Evolutionary conservation across 768 basidiomycete genomes (phyloP).

Genomic region (Psilocybe cyanescens): DNA sequence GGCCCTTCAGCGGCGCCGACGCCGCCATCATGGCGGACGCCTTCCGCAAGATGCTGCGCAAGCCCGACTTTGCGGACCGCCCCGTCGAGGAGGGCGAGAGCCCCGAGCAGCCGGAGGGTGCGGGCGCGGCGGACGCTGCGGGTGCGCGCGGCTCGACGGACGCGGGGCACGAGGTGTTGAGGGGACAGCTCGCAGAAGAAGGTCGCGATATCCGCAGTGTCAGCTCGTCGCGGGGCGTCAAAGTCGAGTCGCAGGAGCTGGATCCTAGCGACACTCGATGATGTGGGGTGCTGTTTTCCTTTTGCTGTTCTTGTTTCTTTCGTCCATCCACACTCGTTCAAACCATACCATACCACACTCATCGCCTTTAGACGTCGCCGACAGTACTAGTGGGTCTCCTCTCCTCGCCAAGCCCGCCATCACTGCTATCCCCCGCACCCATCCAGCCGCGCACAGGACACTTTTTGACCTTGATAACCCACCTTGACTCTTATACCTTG

Average conservation of each 20-base stretch:
- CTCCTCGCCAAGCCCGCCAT: not conserved
- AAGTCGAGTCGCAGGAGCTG: conserved; percentile 49
- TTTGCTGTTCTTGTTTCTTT: conserved; percentile 5
- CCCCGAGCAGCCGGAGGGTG: conserved; percentile 32
- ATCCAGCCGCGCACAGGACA: conserved; percentile 4
- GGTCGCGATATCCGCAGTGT: conserved; percentile 90
- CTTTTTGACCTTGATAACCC: conserved; percentile 7
- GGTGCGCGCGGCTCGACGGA: conserved; percentile 6
- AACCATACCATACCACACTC: conserved; percentile 1
- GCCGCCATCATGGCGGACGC: conserved; percentile 94
- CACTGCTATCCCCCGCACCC: not conserved
- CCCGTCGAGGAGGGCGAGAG: conserved; percentile 75
- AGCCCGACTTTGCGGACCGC: conserved; percentile 81
- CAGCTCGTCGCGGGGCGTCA: conserved; percentile 76
- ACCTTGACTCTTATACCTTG: conserved; percentile 12
- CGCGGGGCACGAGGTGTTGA: conserved; percentile 42
- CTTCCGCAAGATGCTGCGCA: conserved; percentile 85
- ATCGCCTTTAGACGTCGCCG: not conserved
- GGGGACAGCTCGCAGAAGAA: conserved; percentile 83
- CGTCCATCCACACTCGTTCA: conserved; percentile 1
- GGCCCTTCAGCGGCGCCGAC: conserved; percentile 81
- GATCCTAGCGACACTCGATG: conserved; percentile 4
- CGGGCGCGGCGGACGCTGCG: conserved; percentile 25
- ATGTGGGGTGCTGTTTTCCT: not conserved
- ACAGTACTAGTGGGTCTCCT: no score